Evolutionary conservation across 176 grass and related monocot genomes (phyloP).

Genomic region (Bonia amplexicaulis): DNA sequence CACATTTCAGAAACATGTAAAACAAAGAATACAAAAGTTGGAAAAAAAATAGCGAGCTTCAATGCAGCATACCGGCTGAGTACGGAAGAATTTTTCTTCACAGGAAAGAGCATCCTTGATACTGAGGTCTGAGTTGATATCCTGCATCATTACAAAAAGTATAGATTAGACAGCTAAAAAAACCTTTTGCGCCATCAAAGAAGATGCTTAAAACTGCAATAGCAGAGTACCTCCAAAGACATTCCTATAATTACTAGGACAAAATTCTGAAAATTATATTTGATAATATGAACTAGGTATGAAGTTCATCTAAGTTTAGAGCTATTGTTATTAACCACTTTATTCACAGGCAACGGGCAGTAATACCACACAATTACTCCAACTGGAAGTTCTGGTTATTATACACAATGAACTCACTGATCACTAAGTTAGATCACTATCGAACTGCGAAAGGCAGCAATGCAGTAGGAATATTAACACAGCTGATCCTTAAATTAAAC

Average conservation of each 20-base stretch:
- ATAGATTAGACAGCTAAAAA: constrained; percentile 12
- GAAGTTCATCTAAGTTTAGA: neutral
- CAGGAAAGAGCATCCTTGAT: constrained; percentile 83
- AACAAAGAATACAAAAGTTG: neutral
- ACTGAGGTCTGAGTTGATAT: constrained; percentile 83
- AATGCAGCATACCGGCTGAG: constrained; percentile 59
- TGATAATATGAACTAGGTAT: neutral
- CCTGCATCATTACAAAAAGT: constrained; percentile 47
- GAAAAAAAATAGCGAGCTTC: constrained; percentile 10
- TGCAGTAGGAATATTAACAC: neutral
- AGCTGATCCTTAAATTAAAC: neutral
- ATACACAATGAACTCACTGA: neutral
- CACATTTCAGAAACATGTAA: constrained; percentile 11
- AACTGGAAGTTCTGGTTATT: neutral
- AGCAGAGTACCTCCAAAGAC: neutral
- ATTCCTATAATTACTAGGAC: neutral
- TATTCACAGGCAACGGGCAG: neutral
- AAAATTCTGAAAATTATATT: neutral
- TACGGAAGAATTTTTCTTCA: constrained; percentile 90
- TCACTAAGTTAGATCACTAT: neutral
- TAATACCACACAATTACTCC: neutral
- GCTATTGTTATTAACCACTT: neutral
- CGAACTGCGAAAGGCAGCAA: neutral
- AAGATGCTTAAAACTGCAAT: neutral
- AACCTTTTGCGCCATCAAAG: constrained; percentile 2